Base-by-base conservation (phyloP, 176 grass and related monocot species). In the Melocanna baccifera region DNA sequence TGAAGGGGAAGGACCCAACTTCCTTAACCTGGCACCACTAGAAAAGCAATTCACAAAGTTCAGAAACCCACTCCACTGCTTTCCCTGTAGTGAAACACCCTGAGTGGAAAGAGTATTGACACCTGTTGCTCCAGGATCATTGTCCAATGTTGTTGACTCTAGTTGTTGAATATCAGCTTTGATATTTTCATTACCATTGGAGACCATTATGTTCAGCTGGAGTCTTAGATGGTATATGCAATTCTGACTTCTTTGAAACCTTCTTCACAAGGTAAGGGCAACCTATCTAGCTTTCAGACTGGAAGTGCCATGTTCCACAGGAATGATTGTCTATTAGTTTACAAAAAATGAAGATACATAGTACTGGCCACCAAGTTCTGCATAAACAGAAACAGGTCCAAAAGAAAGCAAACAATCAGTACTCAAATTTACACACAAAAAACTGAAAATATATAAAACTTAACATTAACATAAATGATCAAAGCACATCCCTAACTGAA, bases 1-100 rank as follows among this genome's bases (percentile, higher is more conserved):
- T 14, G 96, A 99, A 63, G 93, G 75, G 2, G 93, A 94, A 58
- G 86, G 59, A 40, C 87, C 87, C 16, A 96, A 61, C 84, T 96
- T 96, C 73, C 42, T 90, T 51, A 99, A 90, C 41, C 32, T 71
- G 55, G 80, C 22, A 29, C 78, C 73, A 81, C 51, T 53, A 82
- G 79, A 76, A 75, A 91, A 63, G 51, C 62, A 16, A 80, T 69
- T 84, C 22, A 87, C 26, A 19, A 89, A 75, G 79, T 94, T 91
- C 65, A 83, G 41, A 63, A 89, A 92, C 20, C 58, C 36, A 57
- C 30, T 81, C 82, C 52, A 36, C 20, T 77, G 22, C 50, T 88
- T 90, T 34, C 69, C 57, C 76, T 23, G 28, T 26, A 48, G 62
- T 73, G 87, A 64, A 81, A 80, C 77, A 87, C 48, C 40, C 22